Conservation (phyloP, 1,284 basidiomycete species). For the Ceratobasidium sp. region DNA sequence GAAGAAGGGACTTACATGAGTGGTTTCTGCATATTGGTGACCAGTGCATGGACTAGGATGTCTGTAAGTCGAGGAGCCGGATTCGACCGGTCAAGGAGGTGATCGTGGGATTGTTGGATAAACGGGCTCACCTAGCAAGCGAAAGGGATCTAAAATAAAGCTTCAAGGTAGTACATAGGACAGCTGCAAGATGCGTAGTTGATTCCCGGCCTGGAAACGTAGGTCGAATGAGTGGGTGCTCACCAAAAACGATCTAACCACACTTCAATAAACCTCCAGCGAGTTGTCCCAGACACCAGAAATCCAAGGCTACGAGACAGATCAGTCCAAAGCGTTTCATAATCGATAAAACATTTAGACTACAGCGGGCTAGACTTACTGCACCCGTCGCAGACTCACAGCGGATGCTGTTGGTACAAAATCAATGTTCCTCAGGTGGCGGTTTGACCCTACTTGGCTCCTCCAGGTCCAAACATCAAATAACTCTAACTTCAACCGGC, state of each 20-base stretch:
- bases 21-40: neutral
- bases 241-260: constrained; percentile 2
- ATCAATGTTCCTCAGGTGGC: constrained; percentile 14
- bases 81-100: neutral
- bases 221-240: neutral
- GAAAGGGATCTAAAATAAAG: neutral
- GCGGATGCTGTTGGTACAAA: constrained; percentile 19
- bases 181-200: neutral
- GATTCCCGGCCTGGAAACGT: neutral
- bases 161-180: neutral
- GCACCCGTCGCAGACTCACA: neutral
- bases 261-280: neutral
- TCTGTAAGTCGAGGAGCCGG: neutral
- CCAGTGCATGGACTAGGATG: constrained; percentile 38
- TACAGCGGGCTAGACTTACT: neutral
- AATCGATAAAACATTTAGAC: neutral
- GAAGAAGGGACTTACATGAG: constrained; percentile 18
- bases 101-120: neutral
- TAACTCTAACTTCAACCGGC: too few species aligned
- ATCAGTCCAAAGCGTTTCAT: neutral
- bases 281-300: neutral
- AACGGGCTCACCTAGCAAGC: constrained; percentile 2
- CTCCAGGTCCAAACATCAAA: neutral
- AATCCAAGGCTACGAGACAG: too few species aligned
- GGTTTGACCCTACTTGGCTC: constrained; percentile 20